A percentile compares a stretch with the other conserved stretches of the same genome.
These are phyloP conservation scores for Lumnitzera littorea DNA, from an alignment of 345 rosid species.

Conservation along the genomic window DNA sequence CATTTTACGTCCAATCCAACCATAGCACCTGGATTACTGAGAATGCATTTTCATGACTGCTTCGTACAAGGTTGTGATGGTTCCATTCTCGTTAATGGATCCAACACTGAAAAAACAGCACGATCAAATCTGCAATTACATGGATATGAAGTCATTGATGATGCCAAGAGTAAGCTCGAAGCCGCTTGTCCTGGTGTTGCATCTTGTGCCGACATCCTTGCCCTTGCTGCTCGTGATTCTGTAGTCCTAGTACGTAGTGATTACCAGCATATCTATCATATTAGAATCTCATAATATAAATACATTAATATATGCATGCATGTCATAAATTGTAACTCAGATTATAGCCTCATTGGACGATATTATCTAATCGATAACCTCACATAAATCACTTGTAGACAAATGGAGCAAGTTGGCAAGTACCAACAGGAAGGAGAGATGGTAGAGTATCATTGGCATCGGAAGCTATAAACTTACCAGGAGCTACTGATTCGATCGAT, in stretches of 20 bases:
- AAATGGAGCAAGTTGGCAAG: constrained; percentile 11
- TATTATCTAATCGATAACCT: too few species aligned
- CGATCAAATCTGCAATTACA: constrained; percentile 20
- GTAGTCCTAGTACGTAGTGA: constrained; percentile 16
- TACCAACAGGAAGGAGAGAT: constrained; percentile 36
- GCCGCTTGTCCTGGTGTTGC: constrained; percentile 42
- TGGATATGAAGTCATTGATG: constrained; percentile 43
- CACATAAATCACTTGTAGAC: constrained; percentile 8
- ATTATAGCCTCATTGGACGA: too few species aligned
- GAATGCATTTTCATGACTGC: constrained; percentile 53
- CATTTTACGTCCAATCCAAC: constrained; percentile 23
- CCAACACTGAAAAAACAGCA: constrained; percentile 32
- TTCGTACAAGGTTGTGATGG: constrained; percentile 54
- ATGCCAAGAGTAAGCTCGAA: constrained; percentile 47
- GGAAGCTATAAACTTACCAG: constrained; percentile 20
- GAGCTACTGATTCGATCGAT: constrained; percentile 16
- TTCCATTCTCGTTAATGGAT: constrained; percentile 38
- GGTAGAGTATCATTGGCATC: constrained; percentile 26
- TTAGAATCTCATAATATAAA: too few species aligned
- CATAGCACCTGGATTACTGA: constrained; percentile 39
- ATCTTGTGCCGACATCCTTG: constrained; percentile 49
- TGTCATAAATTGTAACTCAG: too few species aligned
- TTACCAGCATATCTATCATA: too few species aligned
- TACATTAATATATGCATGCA: not conserved
- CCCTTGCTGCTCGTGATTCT: constrained; percentile 46